Percentiles rank a stretch among this genome's conserved stretches.
Evolutionary conservation across 768 basidiomycete genomes (phyloP).

Genomic region (Suillus plorans): DNA sequence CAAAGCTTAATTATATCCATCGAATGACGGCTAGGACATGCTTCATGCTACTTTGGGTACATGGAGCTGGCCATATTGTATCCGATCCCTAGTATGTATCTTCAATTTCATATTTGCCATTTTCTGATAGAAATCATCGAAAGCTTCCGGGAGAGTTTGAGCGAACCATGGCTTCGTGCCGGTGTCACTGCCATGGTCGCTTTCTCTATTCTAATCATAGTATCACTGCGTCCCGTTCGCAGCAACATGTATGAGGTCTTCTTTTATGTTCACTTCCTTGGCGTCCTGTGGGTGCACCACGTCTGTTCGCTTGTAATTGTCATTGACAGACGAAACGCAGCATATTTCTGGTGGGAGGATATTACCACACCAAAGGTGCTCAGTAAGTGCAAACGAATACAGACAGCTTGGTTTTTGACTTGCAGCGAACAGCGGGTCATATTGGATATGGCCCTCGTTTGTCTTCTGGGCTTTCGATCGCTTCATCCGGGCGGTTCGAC

Average conservation of each 20-base stretch:
- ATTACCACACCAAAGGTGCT: conserved; percentile 36
- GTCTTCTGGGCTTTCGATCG: conserved; percentile 46
- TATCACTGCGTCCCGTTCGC: conserved; percentile 52
- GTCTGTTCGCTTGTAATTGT: rapidly evolving
- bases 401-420: background rate
- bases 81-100: conserved; percentile 10
- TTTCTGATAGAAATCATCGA: background rate
- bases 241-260: conserved; percentile 51
- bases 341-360: conserved; percentile 38
- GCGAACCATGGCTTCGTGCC: conserved; percentile 22
- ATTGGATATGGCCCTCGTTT: conserved; percentile 33
- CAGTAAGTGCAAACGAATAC: conserved; percentile 12
- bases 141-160: conserved; percentile 2
- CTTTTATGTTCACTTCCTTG: conserved; percentile 45
- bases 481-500: conserved; percentile 44
- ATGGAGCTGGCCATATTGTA: conserved; percentile 30
- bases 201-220: conserved; percentile 42
- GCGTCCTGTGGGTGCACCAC: conserved; percentile 37
- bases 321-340: conserved; percentile 16
- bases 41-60: conserved; percentile 48
- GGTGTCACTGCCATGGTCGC: conserved; percentile 39
- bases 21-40: conserved; percentile 49
- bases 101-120: background rate
- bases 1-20: conserved; percentile 44
- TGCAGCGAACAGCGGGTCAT: conserved; percentile 14